Percentiles rank a stretch among this genome's conserved stretches.
Conservation (phyloP, 305 asterid genomes). For the Rubia occidens region DNA sequence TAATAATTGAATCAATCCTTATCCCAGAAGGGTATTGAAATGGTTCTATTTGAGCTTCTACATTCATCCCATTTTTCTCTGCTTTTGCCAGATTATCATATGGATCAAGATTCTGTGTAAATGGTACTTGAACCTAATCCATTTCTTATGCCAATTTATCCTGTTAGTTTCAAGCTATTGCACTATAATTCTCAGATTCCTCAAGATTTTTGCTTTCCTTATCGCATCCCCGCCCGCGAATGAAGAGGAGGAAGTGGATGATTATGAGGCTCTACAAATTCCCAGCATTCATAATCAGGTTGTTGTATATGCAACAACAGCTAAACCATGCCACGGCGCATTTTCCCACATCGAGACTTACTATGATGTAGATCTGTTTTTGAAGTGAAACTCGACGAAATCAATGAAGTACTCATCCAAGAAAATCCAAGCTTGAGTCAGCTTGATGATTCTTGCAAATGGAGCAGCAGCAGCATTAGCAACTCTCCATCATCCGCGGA, state of each 20-base stretch:
- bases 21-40: constrained; percentile 42
- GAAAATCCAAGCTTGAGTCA: constrained; percentile 5
- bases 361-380: not conserved
- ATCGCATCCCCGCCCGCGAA: not conserved
- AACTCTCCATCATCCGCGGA: not conserved
- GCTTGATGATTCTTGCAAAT: not conserved
- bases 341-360: not conserved
- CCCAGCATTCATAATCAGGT: constrained; percentile 1
- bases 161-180: not conserved
- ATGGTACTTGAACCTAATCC: constrained; percentile 2
- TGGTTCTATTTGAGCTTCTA: constrained; percentile 43
- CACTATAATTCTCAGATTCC: constrained; percentile 10
- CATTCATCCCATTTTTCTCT: constrained; percentile 38
- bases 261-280: not conserved
- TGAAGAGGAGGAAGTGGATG: constrained; percentile 5
- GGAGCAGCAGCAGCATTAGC: not conserved
- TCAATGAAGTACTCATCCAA: not conserved
- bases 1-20: constrained; percentile 34
- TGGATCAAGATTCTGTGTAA: constrained; percentile 29
- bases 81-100: constrained; percentile 33
- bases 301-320: not conserved
- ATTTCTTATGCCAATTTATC: constrained; percentile 11
- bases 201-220: constrained; percentile 4
- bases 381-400: not conserved
- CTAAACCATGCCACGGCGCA: not conserved